Evolutionary conservation across 2,329 filamentous ascomycete genomes (phyloP).

Genomic region (Botrytis deweyae): DNA sequence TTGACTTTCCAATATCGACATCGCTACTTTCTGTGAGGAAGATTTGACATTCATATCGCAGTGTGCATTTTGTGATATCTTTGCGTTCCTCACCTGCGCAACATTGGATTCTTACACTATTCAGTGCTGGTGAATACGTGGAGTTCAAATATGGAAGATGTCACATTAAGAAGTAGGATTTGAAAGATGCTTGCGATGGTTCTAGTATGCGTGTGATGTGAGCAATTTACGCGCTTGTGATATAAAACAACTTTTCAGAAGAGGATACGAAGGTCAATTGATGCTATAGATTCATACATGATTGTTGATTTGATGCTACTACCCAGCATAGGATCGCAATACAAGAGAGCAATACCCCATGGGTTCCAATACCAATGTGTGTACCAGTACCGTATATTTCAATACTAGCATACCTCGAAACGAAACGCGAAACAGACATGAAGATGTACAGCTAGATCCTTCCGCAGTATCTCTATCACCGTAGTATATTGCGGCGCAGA

Average conservation of each 20-base stretch:
- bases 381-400: not conserved
- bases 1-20: not conserved
- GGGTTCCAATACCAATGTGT: not conserved
- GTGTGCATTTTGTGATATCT: not conserved
- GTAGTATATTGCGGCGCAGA: conserved; percentile 2
- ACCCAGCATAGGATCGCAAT: not conserved
- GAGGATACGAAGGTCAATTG: not conserved
- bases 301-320: not conserved
- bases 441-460: conserved; percentile 3
- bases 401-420: not conserved
- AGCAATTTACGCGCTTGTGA: not conserved
- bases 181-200: not conserved
- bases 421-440: not conserved
- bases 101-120: not conserved
- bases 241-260: no score
- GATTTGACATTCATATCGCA: not conserved
- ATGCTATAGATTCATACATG: not conserved
- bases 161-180: not conserved
- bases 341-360: not conserved
- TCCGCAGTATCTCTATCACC: not conserved
- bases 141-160: not conserved
- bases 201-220: not conserved
- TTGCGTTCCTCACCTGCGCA: not conserved
- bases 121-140: not conserved
- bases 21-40: not conserved